Base-by-base conservation (phyloP, 257 asterid species). In the Ehretia macrophylla region DNA sequence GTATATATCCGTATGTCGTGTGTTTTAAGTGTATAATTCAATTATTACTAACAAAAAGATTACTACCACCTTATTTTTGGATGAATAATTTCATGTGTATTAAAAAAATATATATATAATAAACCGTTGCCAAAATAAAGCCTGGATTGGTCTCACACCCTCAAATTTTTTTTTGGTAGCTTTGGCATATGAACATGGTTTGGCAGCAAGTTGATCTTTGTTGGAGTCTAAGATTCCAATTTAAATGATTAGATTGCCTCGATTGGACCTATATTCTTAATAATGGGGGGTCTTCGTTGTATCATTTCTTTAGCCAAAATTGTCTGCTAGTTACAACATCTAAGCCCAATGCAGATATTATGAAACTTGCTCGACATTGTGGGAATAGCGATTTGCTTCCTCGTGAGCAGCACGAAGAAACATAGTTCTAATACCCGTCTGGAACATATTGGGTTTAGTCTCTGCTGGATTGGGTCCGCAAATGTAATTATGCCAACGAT, bases 171-270 rank as follows among this genome's bases (percentile, higher is more conserved):
- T 27, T 56, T 20, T 14, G 9, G 19, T 32, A 11, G 1, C 40
- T 35, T 64, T 32, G 48, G 72, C 66, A 51, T 59, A 48, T 11
- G 72, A 67, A 67, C 72, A 67, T 59, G 71, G 59, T 40, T 38
- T 44, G 46, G 42, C 14, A 18, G 60, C 52, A 46, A 52, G n/a
- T 32, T 14, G 51, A 67, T 52, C 56, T 17, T 52, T 51, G 19
- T 19, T 14, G 45, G 16, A 14, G 40, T 60, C 39, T 52, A 38
- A 55, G 65, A 12, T 21, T 66, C 40, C 52, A 57, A 52, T 19
- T 20, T 50, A 21, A 56, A 57, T 35, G 50, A 40, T 39, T 67
- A 59, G 38, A 59, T 40, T 53, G 20, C 32, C 44, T 35, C 4
- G 17, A 42, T 35, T 58, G 60, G 64, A 46, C 59, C 63, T 59